Evolutionary conservation across 345 rosid genomes (phyloP), one percentile per base, ranked within the genome.

Genomic region (Eucalyptus sp.): DNA sequence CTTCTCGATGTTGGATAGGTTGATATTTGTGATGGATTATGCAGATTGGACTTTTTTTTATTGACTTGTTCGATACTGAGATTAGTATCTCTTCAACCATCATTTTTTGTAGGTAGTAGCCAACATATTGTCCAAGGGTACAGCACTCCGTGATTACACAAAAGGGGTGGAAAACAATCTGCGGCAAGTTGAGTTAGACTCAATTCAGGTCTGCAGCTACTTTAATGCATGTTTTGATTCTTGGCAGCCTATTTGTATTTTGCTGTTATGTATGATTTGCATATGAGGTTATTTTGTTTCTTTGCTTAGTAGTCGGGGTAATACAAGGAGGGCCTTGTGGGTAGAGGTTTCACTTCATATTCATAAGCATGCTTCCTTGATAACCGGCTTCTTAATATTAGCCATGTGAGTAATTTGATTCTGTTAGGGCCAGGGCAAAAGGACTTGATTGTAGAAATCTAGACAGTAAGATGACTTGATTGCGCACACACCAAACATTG

Each of bases 91-190:
- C 60, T 54, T 76, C 83, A 76, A 37, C 48, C 24, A 18, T 88
- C 18, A 62, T 71, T 90, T 90, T 56, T 66, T 89, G 83, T 90
- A 98, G 99, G 99, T 96, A 83, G 99, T 97, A 89, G 93, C 96
- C 84, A 96, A 97, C 91, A 98, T 98, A 90, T 90, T 98, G 54
- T 98, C 99, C 22, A 95, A 96, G 91, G 99, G 99, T 91, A 93
- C 91, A 89, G 93, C 92, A 88, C 94, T 98, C 85, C 96, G 97
- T 92, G 99, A 97, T 86, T 93, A 96, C 89, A 94, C 99, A 33
- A 98, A 97, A 93, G 99, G 98, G 15, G 99, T 98, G 17, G 99
- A 98, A 92, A 96, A 97, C 95, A 97, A 97, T 91, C 92, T 98
- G 50, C 94, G 98, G 29, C 96, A 98, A 92, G 97, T 97, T 87